Evolutionary conservation across 345 rosid species (phyloP).

Genomic region (Clarkia xantiana): DNA sequence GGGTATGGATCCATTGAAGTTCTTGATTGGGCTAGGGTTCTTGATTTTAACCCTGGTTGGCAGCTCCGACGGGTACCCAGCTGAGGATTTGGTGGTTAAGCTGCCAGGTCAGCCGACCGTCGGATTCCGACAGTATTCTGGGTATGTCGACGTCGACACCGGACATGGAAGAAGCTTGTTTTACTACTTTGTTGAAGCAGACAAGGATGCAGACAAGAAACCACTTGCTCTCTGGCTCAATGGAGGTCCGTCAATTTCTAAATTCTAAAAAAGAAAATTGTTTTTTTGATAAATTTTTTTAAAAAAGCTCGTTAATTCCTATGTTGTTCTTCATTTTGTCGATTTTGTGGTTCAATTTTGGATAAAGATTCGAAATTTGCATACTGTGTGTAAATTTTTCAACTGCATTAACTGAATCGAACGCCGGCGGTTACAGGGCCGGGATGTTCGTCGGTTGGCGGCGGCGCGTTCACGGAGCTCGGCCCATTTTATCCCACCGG

Average conservation of each 20-base stretch:
- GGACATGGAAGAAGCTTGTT: constrained; percentile 17
- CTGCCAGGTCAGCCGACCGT: constrained; percentile 25
- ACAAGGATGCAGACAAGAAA: constrained; percentile 9
- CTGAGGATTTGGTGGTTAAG: too few species aligned
- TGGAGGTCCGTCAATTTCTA: constrained; percentile 9
- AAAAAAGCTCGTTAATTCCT: too few species aligned
- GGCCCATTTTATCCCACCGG: constrained; percentile 23
- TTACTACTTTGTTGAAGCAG: constrained; percentile 22
- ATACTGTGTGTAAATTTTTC: too few species aligned
- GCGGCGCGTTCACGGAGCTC: constrained; percentile 22
- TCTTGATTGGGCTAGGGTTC: too few species aligned
- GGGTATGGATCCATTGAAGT: too few species aligned
- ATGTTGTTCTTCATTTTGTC: too few species aligned
- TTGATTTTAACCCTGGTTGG: too few species aligned
- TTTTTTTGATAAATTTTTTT: neutral
- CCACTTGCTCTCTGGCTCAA: constrained; percentile 20
- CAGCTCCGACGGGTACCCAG: too few species aligned
- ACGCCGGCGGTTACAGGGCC: constrained; percentile 10
- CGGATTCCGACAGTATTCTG: constrained; percentile 18
- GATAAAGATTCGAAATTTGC: too few species aligned
- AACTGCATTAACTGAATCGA: too few species aligned
- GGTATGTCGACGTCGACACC: constrained; percentile 21
- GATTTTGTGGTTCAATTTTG: too few species aligned
- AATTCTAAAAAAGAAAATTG: neutral
- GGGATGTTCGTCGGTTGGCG: constrained; percentile 30